phyloP scores from a whole-genome alignment of 352 stramenopile species.

The Globisporangium megalacanthum region DNA sequence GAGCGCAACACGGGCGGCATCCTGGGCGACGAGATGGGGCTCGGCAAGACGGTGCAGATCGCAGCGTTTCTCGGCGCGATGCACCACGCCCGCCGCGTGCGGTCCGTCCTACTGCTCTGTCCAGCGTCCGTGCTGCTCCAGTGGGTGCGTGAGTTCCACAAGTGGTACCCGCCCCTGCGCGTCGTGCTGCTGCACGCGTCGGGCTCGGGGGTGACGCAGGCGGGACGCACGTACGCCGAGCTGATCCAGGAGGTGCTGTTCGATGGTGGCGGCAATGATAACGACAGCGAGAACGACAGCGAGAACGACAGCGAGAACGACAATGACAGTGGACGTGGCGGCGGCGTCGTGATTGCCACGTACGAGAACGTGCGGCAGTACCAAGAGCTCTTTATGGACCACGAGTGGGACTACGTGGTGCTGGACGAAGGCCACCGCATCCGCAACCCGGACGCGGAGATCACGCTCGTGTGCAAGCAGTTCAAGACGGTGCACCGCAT shows the following conservation, averaged over 20 bases:
- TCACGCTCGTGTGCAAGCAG: conserved; percentile 94
- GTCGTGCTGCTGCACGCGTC: conserved; percentile 89
- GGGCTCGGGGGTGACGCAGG: conserved; percentile 44
- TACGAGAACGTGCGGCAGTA: conserved; percentile 95
- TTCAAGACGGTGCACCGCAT: conserved; percentile 88
- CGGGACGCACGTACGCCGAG: conserved; percentile 40
- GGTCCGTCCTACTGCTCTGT: conserved; percentile 88
- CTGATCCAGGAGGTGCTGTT: conserved; percentile 63
- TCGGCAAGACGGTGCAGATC: conserved; percentile 97
- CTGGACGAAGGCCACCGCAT: conserved; percentile 99
- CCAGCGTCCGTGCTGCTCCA: conserved; percentile 95
- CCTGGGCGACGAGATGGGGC: conserved; percentile 93
- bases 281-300: background rate
- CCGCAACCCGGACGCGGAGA: conserved; percentile 96
- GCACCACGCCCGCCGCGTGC: conserved; percentile 44
- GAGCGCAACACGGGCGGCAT: conserved; percentile 96
- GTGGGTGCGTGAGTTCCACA: conserved; percentile 94
- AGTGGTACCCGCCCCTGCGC: conserved; percentile 88
- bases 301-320: background rate
- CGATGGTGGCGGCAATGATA: conserved; percentile 5
- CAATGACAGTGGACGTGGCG: conserved; percentile 11
- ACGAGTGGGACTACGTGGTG: conserved; percentile 97
- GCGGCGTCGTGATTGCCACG: conserved; percentile 94
- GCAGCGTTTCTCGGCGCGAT: conserved; percentile 78
- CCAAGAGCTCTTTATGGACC: conserved; percentile 83